These are phyloP conservation scores for Clavulina sp. DNA, from an alignment of 768 basidiomycete species.

Conservation along the genomic window DNA sequence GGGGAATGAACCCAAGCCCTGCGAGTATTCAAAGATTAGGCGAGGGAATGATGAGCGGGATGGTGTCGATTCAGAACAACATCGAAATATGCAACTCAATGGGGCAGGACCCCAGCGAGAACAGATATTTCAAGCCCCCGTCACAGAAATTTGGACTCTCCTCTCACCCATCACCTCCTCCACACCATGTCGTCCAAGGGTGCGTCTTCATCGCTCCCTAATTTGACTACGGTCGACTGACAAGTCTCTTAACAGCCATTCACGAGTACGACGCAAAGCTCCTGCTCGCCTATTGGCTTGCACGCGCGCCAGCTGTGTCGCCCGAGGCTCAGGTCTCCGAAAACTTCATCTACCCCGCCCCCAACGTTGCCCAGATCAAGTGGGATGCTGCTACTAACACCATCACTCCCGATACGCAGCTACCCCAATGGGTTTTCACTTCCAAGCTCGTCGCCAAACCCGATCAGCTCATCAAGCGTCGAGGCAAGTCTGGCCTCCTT, in stretches of 20 bases:
- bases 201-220: conserved; percentile 1
- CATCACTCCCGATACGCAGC: conserved; percentile 37
- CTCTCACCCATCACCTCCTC: background rate
- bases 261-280: conserved; percentile 99
- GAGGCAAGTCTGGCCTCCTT: conserved; percentile 93
- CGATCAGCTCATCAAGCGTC: conserved; percentile 97
- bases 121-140: no score
- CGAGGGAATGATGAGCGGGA: no score
- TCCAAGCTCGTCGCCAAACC: conserved; percentile 90
- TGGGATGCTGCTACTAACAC: conserved; percentile 59
- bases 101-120: no score
- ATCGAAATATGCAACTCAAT: no score
- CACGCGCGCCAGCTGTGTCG: conserved; percentile 68
- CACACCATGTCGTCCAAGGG: conserved; percentile 10
- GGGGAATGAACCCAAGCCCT: no score
- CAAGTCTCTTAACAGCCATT: conserved; percentile 38
- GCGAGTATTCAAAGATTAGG: no score
- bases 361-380: conserved; percentile 64
- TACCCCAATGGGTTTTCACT: conserved; percentile 69
- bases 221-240: background rate
- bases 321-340: conserved; percentile 36
- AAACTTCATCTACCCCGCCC: conserved; percentile 43
- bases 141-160: no score
- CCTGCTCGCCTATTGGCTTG: conserved; percentile 91
- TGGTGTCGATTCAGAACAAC: no score